Base-by-base conservation (phyloP, 1,284 basidiomycete genomes). In the Taiwanofungus camphoratus region DNA sequence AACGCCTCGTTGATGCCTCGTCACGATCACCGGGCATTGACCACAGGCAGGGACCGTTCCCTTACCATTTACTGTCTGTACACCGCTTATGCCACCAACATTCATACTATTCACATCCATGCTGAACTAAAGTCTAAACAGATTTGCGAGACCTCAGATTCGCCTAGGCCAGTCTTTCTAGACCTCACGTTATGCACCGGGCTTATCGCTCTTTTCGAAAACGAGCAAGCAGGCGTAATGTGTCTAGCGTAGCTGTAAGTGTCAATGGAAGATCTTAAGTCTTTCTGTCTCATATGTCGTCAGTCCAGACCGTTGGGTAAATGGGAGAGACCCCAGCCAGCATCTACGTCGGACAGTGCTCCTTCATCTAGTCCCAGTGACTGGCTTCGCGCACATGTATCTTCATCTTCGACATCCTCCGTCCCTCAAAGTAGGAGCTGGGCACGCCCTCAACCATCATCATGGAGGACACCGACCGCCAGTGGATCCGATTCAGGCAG, bases 161-260 rank as follows among this genome's bases (percentile, higher is more conserved):
- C 36, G 7, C 37, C n/a, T n/a, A n/a, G n/a, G n/a, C 30, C 24
- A 23, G 21, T 39, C 27, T 30, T 19, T 13, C 15, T 19, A 27
- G 16, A 5, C 37, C 18, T 12, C 7, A 5, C n/a, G 22, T n/a
- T 29, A 56, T 56, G 54, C 52, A 54, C 23, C 47, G 48, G 39
- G 52, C 52, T 21, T 47, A 47, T 22, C 53, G 48, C 8, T 49
- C 51, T 16, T 11, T 56, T 15, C 42, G 44, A n/a, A 11, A n/a
- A n/a, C n/a, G n/a, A n/a, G n/a, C n/a, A n/a, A n/a, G n/a, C n/a
- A n/a, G n/a, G n/a, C n/a, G n/a, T n/a, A n/a, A n/a, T n/a, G n/a
- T n/a, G n/a, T n/a, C n/a, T n/a, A n/a, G n/a, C n/a, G n/a, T n/a
- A 41, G 72, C 71, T 62, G 76, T 73, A 47, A 18, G 57, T 49